Base-by-base conservation (phyloP, 257 asterid species). In the Salvia miltiorrhiza region DNA sequence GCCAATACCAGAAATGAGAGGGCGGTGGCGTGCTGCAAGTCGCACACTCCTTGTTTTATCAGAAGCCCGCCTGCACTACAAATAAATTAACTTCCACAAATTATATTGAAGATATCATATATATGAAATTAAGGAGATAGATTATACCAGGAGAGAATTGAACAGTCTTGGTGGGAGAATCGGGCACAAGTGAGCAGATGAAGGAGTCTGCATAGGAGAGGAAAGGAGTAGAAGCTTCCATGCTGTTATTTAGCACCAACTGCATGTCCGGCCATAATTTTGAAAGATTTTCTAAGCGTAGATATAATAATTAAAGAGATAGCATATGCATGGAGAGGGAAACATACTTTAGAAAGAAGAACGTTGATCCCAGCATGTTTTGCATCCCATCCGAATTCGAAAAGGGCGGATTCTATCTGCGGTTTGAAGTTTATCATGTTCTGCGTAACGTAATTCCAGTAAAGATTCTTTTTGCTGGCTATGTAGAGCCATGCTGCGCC, bases 371-470 rank as follows among this genome's bases (percentile, higher is more conserved):
- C 90, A 72, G 86, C 90, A 50, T 80, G 82, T 69, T 85, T 83
- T 11, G 83, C 80, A 73, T 80, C 85, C 85, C 86, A 85, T 60
- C 86, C 86, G 35, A 85, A 85, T 80, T 85, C 82, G 0, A 28
- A 26, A 32, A 80, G 35, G 68, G 64, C 20, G 33, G 14, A 63
- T 74, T 79, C 79, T 0, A 76, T 69, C 17, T 69, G 44, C 21
- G 77, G 56, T 67, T 73, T 76, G 33, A 76, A 76, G 32, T 48
- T 72, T n/a, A 63, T 39, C 10, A 71, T 79, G 61, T 84, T 84
- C 4, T 54, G 39, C 28, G 11, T 1, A 1, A 84, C 58, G 37
- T 77, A 84, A 16, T 77, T n/a, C 81, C 71, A 75, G 54, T 84
- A 79, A 9, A 16, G 77, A 4, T 33, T 23, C n/a, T n/a, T 78